Percentiles rank a stretch among this genome's conserved stretches.
Evolutionary conservation across 805 yeast genomes (phyloP).

Genomic region (Jamesozyma lodderae): DNA sequence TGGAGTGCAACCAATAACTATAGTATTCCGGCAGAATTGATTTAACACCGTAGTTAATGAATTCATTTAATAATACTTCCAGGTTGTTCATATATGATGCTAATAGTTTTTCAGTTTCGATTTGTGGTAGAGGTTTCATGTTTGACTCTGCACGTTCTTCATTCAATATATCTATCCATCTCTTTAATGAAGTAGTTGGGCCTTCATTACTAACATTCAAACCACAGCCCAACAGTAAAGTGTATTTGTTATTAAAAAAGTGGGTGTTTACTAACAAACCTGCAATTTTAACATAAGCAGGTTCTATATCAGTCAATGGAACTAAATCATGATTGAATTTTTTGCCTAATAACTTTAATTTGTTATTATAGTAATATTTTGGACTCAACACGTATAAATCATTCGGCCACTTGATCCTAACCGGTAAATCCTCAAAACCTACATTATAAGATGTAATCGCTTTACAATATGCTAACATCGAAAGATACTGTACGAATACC

Average conservation of each 20-base stretch:
- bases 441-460: conserved; percentile 53
- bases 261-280: conserved; percentile 82
- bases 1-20: conserved; percentile 74
- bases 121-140: conserved; percentile 36
- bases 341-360: conserved; percentile 17
- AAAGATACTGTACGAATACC: conserved; percentile 79
- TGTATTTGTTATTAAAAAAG: conserved; percentile 48
- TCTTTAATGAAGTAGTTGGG: conserved; percentile 84
- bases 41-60: conserved; percentile 54
- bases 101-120: conserved; percentile 32
- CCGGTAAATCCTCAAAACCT: conserved; percentile 68
- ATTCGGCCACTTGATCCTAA: conserved; percentile 93
- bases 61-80: conserved; percentile 51
- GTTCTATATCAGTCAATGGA: conserved; percentile 45
- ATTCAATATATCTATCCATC: conserved; percentile 57
- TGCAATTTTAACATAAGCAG: conserved; percentile 64
- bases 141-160: conserved; percentile 38
- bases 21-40: conserved; percentile 68
- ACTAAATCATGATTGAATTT: conserved; percentile 27
- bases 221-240: conserved; percentile 78
- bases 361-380: conserved; percentile 35
- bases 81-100: conserved; percentile 64
- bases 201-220: conserved; percentile 75
- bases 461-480: conserved; percentile 74
- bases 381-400: conserved; percentile 76